Percentiles rank a stretch among this genome's conserved stretches.
phyloP scores from a whole-genome alignment of 345 rosid species.

The Gossypium mustelinum region DNA sequence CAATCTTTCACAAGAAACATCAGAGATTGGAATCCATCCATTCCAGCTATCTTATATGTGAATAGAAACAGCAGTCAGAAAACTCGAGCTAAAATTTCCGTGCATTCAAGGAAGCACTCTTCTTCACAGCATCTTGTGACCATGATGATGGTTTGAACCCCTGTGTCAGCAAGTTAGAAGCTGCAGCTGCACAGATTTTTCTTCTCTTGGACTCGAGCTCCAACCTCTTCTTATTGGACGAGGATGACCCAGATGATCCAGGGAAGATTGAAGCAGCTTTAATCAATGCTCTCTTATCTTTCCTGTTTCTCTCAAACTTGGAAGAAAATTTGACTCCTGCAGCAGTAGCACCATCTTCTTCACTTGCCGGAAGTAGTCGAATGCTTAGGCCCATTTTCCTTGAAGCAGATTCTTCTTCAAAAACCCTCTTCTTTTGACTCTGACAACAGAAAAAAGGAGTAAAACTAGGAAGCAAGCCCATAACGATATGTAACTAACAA shows the following conservation, averaged over 20 bases:
- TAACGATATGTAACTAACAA: not conserved
- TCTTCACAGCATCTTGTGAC: constrained; percentile 36
- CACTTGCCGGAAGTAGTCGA: constrained; percentile 59
- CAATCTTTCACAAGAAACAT: not conserved
- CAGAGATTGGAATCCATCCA: not conserved
- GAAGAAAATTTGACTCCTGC: constrained; percentile 58
- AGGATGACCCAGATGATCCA: constrained; percentile 34
- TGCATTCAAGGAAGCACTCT: constrained; percentile 23
- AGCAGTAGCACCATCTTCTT: constrained; percentile 61
- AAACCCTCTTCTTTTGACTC: constrained; percentile 80
- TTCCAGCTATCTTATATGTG: not conserved
- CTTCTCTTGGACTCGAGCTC: constrained; percentile 81
- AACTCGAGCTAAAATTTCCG: constrained; percentile 29
- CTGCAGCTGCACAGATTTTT: constrained; percentile 60
- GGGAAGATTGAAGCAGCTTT: constrained; percentile 70
- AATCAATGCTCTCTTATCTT: constrained; percentile 70
- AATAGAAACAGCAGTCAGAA: not conserved
- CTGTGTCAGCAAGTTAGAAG: constrained; percentile 55
- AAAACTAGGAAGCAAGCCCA: constrained; percentile 1
- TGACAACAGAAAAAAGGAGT: constrained; percentile 18
- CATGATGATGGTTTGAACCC: constrained; percentile 67
- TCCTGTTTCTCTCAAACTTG: constrained; percentile 73
- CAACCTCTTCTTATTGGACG: constrained; percentile 45
- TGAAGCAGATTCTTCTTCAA: constrained; percentile 72
- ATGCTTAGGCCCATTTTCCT: constrained; percentile 73